Percentiles rank a stretch among this genome's conserved stretches.
These are phyloP conservation scores for Kurtzmaniella quercitrusa DNA, from an alignment of 1,139 yeast species.

Conservation along the genomic window DNA sequence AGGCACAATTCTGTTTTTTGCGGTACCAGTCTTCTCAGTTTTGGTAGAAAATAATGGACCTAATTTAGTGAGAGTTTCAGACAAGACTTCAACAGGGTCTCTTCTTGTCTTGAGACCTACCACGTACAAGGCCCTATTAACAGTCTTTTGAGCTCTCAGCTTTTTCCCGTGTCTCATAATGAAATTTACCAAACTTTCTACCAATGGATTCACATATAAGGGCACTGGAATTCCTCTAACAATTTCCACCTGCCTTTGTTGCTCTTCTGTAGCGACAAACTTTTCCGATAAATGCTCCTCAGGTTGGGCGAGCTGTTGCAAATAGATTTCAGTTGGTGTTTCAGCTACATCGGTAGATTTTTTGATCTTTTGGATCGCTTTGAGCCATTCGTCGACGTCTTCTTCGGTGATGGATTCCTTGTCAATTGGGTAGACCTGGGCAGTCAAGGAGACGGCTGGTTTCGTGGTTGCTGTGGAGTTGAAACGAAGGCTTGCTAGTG, in stretches of 20 bases:
- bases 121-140: conserved; percentile 76
- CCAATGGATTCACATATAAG: conserved; percentile 58
- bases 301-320: conserved; percentile 33
- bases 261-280: conserved; percentile 58
- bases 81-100: conserved; percentile 75
- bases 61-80: conserved; percentile 71
- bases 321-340: conserved; percentile 44
- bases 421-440: conserved; percentile 38
- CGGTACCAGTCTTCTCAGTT: conserved; percentile 79
- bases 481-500: neutral
- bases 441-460: conserved; percentile 16
- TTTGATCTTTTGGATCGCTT: conserved; percentile 55
- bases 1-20: conserved; percentile 78
- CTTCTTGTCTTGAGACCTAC: conserved; percentile 66
- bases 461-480: neutral
- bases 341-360: conserved; percentile 26
- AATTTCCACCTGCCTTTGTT: conserved; percentile 49
- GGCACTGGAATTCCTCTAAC: conserved; percentile 59
- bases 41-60: conserved; percentile 83
- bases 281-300: conserved; percentile 31
- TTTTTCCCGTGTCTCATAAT: conserved; percentile 94
- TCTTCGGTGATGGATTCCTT: conserved; percentile 43
- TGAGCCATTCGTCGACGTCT: conserved; percentile 65
- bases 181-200: conserved; percentile 76
- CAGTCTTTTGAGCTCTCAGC: conserved; percentile 68